These are phyloP conservation scores for Blastomyces emzantsi DNA, from an alignment of 2,329 filamentous ascomycete species.

Conservation along the genomic window DNA sequence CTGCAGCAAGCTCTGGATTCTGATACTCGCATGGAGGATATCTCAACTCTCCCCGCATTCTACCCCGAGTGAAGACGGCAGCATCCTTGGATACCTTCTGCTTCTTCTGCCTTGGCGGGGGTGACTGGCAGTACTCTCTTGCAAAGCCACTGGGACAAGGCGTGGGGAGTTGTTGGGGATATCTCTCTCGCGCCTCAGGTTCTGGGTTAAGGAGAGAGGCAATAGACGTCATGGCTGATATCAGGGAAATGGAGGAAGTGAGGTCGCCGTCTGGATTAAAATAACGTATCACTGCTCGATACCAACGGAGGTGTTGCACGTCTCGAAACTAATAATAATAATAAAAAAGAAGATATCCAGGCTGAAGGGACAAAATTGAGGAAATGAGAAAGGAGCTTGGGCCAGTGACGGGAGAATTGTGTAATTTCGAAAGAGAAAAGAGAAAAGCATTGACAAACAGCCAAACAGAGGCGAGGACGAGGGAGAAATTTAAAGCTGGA, in stretches of 20 bases:
- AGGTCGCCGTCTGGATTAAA: constrained; percentile 5
- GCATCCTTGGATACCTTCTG: constrained; percentile 58
- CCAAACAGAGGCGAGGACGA: constrained; percentile 12
- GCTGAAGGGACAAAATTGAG: constrained; percentile 4
- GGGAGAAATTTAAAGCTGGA: constrained; percentile 11
- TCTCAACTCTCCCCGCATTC: constrained; percentile 57
- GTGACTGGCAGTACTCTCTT: constrained; percentile 27
- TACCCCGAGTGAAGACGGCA: constrained; percentile 52
- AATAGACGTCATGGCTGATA: constrained; percentile 51
- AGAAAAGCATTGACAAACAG: constrained; percentile 6
- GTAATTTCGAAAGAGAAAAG: constrained; percentile 1
- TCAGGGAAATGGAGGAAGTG: not conserved
- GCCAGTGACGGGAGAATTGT: not conserved
- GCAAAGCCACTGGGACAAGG: constrained; percentile 37
- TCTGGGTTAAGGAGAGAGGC: constrained; percentile 58
- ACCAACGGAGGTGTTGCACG: constrained; percentile 6
- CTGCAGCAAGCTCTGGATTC: constrained; percentile 47
- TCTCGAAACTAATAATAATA: constrained; percentile 1
- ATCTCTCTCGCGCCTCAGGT: constrained; percentile 32
- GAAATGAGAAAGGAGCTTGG: constrained; percentile 7
- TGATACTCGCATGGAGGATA: constrained; percentile 65
- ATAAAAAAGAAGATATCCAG: not conserved
- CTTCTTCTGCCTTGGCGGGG: constrained; percentile 25
- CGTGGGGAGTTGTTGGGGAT: constrained; percentile 26
- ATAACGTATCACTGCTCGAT: not conserved